A percentile compares a stretch with the other conserved stretches of the same genome.
Conservation (phyloP, 2,329 filamentous ascomycete genomes). For the Hypomyces perniciosus region DNA sequence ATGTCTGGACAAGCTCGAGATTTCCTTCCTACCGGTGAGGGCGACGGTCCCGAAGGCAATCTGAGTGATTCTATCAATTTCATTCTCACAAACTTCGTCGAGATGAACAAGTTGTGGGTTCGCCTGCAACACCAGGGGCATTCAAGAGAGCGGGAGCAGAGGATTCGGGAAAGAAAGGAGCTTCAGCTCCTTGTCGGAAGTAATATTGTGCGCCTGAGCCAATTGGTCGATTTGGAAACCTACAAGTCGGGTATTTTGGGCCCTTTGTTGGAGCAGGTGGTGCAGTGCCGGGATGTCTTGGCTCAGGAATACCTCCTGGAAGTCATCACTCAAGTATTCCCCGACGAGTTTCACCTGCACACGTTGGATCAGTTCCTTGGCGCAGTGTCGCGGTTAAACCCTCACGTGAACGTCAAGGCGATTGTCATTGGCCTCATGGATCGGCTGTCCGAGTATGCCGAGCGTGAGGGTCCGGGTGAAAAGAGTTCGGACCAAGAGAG, state of each 20-base stretch:
- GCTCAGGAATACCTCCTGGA: conserved; percentile 96
- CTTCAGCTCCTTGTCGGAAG: conserved; percentile 92
- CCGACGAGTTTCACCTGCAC: conserved; percentile 95
- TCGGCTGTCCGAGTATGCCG: conserved; percentile 87
- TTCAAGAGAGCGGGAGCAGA: conserved; percentile 86
- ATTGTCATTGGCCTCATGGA: conserved; percentile 99
- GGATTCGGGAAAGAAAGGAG: conserved; percentile 91
- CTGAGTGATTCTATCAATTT: conserved; percentile 97
- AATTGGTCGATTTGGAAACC: conserved; percentile 87
- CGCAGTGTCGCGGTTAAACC: conserved; percentile 87
- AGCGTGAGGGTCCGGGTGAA: conserved; percentile 72
- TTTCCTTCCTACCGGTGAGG: conserved; percentile 70
- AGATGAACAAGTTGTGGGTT: conserved; percentile 99
- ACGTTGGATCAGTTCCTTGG: conserved; percentile 93
- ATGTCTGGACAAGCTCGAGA: conserved; percentile 92
- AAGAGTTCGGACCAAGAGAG: conserved; percentile 66
- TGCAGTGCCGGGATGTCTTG: conserved; percentile 93
- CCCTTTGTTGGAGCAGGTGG: conserved; percentile 89
- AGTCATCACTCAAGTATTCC: conserved; percentile 98
- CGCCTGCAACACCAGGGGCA: conserved; percentile 95
- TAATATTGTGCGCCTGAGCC: conserved; percentile 90
- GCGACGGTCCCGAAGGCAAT: conserved; percentile 91
- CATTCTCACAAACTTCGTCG: conserved; percentile 95
- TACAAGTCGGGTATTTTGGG: conserved; percentile 89
- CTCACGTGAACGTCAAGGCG: conserved; percentile 94